Base-by-base conservation (phyloP, 805 yeast genomes). In the Starmerella floris region DNA sequence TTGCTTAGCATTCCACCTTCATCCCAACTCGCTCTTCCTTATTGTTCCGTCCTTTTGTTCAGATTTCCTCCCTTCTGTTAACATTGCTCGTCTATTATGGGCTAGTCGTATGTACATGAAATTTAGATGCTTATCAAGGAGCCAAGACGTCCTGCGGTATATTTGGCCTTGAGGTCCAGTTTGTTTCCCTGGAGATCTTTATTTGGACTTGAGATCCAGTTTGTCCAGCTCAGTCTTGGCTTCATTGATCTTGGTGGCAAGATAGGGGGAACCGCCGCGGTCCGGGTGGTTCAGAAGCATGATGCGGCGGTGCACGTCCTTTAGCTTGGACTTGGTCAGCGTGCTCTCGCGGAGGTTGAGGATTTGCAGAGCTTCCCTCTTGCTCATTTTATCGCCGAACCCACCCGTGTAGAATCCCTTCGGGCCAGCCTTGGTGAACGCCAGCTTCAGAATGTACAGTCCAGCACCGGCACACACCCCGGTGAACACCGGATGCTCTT, bases 241-340 rank as follows among this genome's bases (percentile, higher is more conserved):
- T 58, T 78, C 83, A 56, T 84, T 83, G 39, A 84, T 79, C 63
- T 83, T 84, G 60, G 83, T 77, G 22, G 94, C 91, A 49, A 83
- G 54, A 51, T 70, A 80, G 17, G 83, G 76, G 36, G 87, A 78
- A 2, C 95, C 95, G 3, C 94, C 94, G 53, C 79, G 75, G 60
- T 83, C 95, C 1, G 95, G 94, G 58, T 83, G 95, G 59, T 83
- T 83, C 11, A 74, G 64, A 62, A 83, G 65, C 94, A 83, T 84
- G 57, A 79, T 69, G 46, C 64, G 65, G 55, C 94, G 69, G 58
- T 84, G 94, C 44, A 76, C 74, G 46, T 73, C 77, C 60, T 78
- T 79, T 51, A 88, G 55, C 43, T 63, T 65, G 30, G 58, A 41
- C 44, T 56, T 51, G 5, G 64, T 60, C 27, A 67, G 52, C 6